Conservation (phyloP, 2,329 filamentous ascomycete species). For the Alternaria ethzedia region DNA sequence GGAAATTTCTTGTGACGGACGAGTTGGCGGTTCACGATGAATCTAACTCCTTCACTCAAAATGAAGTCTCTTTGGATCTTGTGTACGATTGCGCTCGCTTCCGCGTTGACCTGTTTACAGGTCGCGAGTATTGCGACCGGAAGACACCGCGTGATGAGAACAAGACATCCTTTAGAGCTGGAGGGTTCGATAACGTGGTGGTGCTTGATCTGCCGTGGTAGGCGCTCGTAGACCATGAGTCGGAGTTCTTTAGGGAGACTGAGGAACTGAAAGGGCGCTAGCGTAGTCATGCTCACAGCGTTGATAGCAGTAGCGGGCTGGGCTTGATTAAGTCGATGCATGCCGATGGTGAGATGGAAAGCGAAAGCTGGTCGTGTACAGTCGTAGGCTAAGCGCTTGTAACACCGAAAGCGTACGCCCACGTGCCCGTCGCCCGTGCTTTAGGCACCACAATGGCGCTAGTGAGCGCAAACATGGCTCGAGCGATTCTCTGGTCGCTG, state of each 20-base stretch:
- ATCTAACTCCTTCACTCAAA: not conserved
- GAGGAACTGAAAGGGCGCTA: not conserved
- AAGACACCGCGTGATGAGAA: not conserved
- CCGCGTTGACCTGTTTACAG: not conserved
- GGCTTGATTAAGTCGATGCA: too few relatives aligned
- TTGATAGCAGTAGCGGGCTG: too few relatives aligned
- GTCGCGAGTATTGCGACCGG: not conserved
- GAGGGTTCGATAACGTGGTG: not conserved
- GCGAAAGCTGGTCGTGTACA: not conserved
- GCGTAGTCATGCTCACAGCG: not conserved
- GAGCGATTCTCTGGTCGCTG: not conserved
- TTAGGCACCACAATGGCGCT: not conserved
- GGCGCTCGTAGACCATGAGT: not conserved
- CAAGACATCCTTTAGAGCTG: not conserved
- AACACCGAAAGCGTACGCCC: not conserved
- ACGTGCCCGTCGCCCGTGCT: not conserved
- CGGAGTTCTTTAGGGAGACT: not conserved
- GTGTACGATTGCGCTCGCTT: not conserved
- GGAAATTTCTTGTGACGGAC: too few relatives aligned
- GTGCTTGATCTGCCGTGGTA: not conserved
- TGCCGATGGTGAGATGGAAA: too few relatives aligned
- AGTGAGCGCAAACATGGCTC: not conserved
- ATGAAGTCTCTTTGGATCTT: not conserved
- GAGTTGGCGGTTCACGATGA: too few relatives aligned
- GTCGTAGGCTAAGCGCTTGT: not conserved